Percentiles rank a stretch among this genome's conserved stretches.
These are phyloP conservation scores for Fusarium sp. DNA, from an alignment of 2,329 filamentous ascomycete species.

Conservation along the genomic window DNA sequence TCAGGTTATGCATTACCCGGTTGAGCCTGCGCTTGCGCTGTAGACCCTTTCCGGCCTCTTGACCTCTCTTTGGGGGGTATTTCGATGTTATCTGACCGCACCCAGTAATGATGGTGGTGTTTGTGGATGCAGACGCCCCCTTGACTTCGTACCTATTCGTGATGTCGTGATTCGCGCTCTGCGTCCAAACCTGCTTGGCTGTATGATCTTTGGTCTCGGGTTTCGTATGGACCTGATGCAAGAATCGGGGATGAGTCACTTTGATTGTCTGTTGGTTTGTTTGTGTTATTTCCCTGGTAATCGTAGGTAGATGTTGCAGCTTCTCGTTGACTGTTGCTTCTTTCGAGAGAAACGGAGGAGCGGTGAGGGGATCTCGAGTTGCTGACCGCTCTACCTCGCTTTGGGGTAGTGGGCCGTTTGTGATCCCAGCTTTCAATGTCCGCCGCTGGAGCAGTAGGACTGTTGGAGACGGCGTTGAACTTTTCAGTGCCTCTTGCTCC, in stretches of 20 bases:
- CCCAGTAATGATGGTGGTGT: slow-evolving; percentile 73
- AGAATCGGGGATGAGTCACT: slow-evolving; percentile 10
- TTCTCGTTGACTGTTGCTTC: background rate
- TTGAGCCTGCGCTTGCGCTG: slow-evolving; percentile 23
- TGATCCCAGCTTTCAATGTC: slow-evolving; percentile 8
- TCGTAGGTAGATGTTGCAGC: background rate
- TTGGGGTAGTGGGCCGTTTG: slow-evolving; percentile 1
- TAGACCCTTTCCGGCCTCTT: background rate
- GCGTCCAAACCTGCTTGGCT: slow-evolving; percentile 36
- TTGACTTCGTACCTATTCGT: slow-evolving; percentile 37
- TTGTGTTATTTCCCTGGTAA: slow-evolving; percentile 31
- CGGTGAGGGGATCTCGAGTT: slow-evolving; percentile 11
- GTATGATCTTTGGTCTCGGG: slow-evolving; percentile 8
- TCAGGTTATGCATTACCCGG: slow-evolving; percentile 41
- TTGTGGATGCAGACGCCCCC: slow-evolving; percentile 63
- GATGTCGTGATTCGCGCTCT: slow-evolving; percentile 39
- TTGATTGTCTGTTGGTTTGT: slow-evolving; percentile 23
- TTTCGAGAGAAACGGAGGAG: background rate
- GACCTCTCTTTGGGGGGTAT: slow-evolving; percentile 19
- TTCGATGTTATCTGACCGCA: slow-evolving; percentile 50
- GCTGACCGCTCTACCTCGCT: slow-evolving; percentile 6
- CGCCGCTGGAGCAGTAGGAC: slow-evolving; percentile 2
- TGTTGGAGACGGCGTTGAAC: background rate
- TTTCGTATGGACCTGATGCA: slow-evolving; percentile 17
- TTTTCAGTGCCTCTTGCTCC: slow-evolving; percentile 2